Evolutionary conservation across 2,329 filamentous ascomycete genomes (phyloP).

Genomic region (Huntiella abstrusa): DNA sequence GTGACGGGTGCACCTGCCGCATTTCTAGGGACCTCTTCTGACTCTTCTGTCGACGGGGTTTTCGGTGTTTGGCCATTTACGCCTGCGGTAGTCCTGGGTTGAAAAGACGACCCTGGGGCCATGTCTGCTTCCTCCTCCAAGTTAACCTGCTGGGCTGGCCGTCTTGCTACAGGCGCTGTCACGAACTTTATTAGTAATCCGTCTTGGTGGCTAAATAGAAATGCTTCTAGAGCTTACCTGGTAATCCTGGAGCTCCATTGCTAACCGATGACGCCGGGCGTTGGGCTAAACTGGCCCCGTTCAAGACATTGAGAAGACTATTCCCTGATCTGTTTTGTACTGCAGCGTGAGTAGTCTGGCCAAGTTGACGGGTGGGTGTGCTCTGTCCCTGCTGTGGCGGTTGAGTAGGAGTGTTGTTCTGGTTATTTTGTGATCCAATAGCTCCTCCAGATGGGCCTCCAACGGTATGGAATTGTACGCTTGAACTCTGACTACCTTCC

Average conservation of each 20-base stretch:
- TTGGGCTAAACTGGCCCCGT: slow-evolving; percentile 24
- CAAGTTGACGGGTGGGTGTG: too few relatives aligned
- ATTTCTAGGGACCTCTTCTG: slow-evolving; percentile 7
- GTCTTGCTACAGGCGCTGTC: slow-evolving; percentile 5
- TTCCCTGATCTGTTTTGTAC: slow-evolving; percentile 31
- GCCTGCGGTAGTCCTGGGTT: slow-evolving; percentile 17
- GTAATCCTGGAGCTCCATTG: background rate
- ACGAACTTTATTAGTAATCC: slow-evolving; percentile 1
- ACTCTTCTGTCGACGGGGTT: slow-evolving; percentile 8
- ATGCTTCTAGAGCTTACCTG: slow-evolving; percentile 1
- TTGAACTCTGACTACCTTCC: slow-evolving; percentile 22
- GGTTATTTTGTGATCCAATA: slow-evolving; percentile 12
- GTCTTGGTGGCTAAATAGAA: too few relatives aligned
- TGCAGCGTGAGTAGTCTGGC: too few relatives aligned
- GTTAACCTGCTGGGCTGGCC: slow-evolving; percentile 5
- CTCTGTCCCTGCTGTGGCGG: too few relatives aligned
- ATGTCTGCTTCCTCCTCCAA: slow-evolving; percentile 28
- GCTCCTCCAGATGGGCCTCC: background rate
- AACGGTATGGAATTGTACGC: slow-evolving; percentile 1
- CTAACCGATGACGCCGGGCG: background rate
- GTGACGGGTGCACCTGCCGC: slow-evolving; percentile 22
- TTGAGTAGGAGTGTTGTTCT: too few relatives aligned
- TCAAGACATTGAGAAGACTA: slow-evolving; percentile 44
- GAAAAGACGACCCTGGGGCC: slow-evolving; percentile 10
- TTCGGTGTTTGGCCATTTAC: slow-evolving; percentile 25